A percentile compares a stretch with the other conserved stretches of the same genome.
phyloP scores from a whole-genome alignment of 129 eudicot genomes.

The Heracleum sosnowskyi region DNA sequence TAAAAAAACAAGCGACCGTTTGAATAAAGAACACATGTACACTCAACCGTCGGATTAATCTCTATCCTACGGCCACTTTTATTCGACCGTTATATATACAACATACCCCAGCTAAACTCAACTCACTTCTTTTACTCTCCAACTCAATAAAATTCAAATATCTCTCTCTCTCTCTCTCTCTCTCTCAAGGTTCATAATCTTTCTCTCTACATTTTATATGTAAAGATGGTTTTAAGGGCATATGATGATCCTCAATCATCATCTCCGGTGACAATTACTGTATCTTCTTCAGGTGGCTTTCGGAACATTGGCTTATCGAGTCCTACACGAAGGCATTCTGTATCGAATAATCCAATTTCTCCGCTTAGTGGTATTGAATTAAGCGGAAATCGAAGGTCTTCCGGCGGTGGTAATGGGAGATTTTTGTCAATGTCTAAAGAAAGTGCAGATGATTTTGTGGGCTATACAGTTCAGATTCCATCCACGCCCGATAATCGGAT shows the following conservation, averaged over 20 bases:
- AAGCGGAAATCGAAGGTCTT: constrained; percentile 16
- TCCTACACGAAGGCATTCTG: constrained; percentile 52
- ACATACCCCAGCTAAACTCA: neutral
- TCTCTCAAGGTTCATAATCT: neutral
- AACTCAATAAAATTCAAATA: neutral
- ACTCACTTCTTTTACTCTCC: neutral
- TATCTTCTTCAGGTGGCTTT: constrained; percentile 61
- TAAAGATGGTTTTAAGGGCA: constrained; percentile 39
- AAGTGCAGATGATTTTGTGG: constrained; percentile 57
- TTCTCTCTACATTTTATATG: too few species aligned
- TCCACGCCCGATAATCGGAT: constrained; percentile 68
- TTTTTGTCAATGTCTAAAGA: constrained; percentile 55
- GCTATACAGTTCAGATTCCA: constrained; percentile 91
- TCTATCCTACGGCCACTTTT: neutral
- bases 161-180: constrained; percentile 1
- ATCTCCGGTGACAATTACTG: constrained; percentile 88
- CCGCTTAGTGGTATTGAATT: constrained; percentile 31
- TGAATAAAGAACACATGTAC: neutral
- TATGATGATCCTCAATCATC: constrained; percentile 43
- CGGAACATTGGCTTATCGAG: constrained; percentile 50
- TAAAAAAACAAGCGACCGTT: constrained; percentile 1
- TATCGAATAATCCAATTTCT: constrained; percentile 44
- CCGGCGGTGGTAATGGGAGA: constrained; percentile 35
- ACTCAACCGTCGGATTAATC: constrained; percentile 4
- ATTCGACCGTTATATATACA: constrained; percentile 9